Percentiles rank a stretch among this genome's conserved stretches.
These are phyloP conservation scores for Chlorokybus atmophyticus DNA, from an alignment of 139 green algal species.

Conservation along the genomic window DNA sequence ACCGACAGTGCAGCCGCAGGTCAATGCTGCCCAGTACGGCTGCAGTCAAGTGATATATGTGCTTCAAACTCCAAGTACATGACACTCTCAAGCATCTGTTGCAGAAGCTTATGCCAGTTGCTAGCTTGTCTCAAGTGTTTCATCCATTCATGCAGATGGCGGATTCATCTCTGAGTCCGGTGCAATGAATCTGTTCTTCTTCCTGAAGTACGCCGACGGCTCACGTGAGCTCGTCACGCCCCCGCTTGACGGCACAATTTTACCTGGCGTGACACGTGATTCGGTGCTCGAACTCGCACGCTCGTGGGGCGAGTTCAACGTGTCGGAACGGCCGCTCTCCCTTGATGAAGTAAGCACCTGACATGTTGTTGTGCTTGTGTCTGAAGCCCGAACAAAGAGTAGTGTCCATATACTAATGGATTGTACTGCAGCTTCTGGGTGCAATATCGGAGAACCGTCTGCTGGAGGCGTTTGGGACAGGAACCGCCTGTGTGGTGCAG, in stretches of 20 bases:
- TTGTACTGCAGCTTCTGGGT: constrained; percentile 19
- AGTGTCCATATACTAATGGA: neutral
- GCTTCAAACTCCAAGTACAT: too few species aligned
- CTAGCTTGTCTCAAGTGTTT: too few species aligned
- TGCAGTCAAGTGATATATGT: constrained; percentile 26
- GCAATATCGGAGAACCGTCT: constrained; percentile 33
- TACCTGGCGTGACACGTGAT: constrained; percentile 64
- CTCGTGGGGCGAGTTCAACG: constrained; percentile 42
- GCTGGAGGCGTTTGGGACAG: constrained; percentile 60
- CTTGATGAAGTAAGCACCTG: constrained; percentile 15
- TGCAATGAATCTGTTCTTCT: constrained; percentile 77
- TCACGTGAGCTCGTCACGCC: constrained; percentile 56
- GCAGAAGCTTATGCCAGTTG: too few species aligned
- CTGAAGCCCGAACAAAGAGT: neutral
- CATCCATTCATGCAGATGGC: too few species aligned
- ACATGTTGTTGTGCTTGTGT: neutral
- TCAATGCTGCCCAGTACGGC: constrained; percentile 14
- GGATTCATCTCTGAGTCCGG: constrained; percentile 37
- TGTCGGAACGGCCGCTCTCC: constrained; percentile 36
- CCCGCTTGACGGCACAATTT: constrained; percentile 56
- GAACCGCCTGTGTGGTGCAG: constrained; percentile 65
- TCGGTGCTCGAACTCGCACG: constrained; percentile 37
- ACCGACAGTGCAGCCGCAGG: constrained; percentile 52
- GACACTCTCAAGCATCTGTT: too few species aligned
- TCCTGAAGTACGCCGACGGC: constrained; percentile 38